phyloP scores from a whole-genome alignment of 2,329 filamentous ascomycete genomes.

The Neoarthrinium moseri region DNA sequence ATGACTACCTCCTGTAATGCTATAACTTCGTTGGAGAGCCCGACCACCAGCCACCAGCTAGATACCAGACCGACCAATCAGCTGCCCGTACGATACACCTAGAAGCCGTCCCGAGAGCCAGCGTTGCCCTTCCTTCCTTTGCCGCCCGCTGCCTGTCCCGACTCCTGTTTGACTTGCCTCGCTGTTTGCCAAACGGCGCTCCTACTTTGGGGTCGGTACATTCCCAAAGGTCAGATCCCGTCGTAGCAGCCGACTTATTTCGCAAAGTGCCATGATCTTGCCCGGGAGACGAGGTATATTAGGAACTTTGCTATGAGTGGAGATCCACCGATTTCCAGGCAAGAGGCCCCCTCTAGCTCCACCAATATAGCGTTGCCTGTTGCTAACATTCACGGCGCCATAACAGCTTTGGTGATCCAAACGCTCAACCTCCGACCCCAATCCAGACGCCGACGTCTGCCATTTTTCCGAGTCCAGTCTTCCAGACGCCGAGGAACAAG shows the following conservation, averaged over 20 bases:
- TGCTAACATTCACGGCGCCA: constrained; percentile 2
- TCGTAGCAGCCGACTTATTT: constrained; percentile 5
- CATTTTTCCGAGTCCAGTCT: constrained; percentile 52
- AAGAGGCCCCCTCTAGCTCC: constrained; percentile 24
- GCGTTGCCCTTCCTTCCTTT: neutral
- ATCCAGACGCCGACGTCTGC: constrained; percentile 55
- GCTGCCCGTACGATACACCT: neutral
- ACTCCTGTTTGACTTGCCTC: neutral
- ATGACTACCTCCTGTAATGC: constrained; percentile 19
- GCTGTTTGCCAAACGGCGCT: constrained; percentile 1
- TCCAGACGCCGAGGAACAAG: constrained; percentile 54
- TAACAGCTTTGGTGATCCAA: constrained; percentile 61
- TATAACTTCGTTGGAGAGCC: constrained; percentile 14
- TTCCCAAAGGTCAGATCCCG: constrained; percentile 9
- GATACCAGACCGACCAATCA: neutral
- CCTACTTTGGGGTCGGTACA: neutral
- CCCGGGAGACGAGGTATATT: constrained; percentile 2
- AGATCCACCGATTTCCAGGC: constrained; percentile 56
- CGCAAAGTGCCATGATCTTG: constrained; percentile 10
- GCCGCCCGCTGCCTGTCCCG: constrained; percentile 2
- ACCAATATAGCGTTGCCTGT: neutral
- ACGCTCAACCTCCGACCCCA: constrained; percentile 59
- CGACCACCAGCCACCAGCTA: neutral
- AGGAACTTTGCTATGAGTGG: constrained; percentile 60
- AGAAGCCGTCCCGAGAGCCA: too few species aligned